A percentile compares a stretch with the other conserved stretches of the same genome.
Evolutionary conservation across 148 eudicot species (phyloP).

Genomic region (Talinum fruticosum): DNA sequence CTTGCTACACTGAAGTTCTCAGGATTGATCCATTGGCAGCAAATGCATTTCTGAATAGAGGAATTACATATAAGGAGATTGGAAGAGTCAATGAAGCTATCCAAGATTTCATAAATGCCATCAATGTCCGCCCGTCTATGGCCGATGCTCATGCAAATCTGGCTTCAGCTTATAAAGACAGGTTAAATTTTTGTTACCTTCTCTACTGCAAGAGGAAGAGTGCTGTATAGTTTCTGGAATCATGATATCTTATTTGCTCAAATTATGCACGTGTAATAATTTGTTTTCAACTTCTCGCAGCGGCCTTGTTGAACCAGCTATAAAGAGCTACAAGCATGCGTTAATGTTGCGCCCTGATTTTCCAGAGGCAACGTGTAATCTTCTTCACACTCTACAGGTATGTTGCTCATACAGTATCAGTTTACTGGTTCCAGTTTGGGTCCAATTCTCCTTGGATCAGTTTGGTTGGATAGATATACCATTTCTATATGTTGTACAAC

Average conservation of each 20-base stretch:
- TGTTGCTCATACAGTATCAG: background rate
- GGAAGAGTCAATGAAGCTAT: slow-evolving; percentile 94
- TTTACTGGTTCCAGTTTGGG: background rate
- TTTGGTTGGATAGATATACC: too few species aligned
- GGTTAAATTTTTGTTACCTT: slow-evolving; percentile 36
- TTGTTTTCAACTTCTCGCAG: slow-evolving; percentile 34
- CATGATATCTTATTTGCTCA: background rate
- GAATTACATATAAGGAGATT: slow-evolving; percentile 84
- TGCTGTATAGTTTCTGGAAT: background rate
- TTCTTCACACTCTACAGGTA: slow-evolving; percentile 92
- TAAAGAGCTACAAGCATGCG: slow-evolving; percentile 86
- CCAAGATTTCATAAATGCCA: slow-evolving; percentile 83
- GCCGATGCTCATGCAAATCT: slow-evolving; percentile 98
- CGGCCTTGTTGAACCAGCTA: slow-evolving; percentile 81
- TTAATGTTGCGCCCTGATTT: slow-evolving; percentile 78
- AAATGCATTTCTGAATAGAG: slow-evolving; percentile 88
- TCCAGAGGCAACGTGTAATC: slow-evolving; percentile 98
- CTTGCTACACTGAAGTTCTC: slow-evolving; percentile 94
- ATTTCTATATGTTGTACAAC: too few species aligned
- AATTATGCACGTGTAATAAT: background rate
- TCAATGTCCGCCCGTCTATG: slow-evolving; percentile 78
- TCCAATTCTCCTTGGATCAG: background rate
- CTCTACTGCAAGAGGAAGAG: slow-evolving; percentile 8
- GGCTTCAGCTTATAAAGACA: slow-evolving; percentile 96
- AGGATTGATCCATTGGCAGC: slow-evolving; percentile 89